These are phyloP conservation scores for Calonectria henricotiae DNA, from an alignment of 2,329 filamentous ascomycete species.

Conservation along the genomic window DNA sequence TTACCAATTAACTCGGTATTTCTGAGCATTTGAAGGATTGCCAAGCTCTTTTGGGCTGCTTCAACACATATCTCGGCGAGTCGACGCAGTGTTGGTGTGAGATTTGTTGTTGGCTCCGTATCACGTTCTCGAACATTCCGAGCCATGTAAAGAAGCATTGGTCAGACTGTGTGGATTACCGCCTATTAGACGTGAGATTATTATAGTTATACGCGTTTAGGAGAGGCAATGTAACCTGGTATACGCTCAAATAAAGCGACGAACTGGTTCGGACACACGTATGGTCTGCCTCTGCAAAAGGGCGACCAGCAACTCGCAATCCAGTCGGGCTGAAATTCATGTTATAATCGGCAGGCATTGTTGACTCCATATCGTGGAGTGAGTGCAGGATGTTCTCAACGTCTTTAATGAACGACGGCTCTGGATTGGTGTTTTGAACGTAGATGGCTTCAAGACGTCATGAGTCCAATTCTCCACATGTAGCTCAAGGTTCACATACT, in stretches of 20 bases:
- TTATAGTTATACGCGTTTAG: too few species aligned
- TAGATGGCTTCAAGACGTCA: slow-evolving; percentile 34
- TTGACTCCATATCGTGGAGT: slow-evolving; percentile 36
- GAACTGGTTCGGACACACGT: slow-evolving; percentile 35
- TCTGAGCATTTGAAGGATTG: slow-evolving; percentile 38
- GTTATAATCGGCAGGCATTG: slow-evolving; percentile 38
- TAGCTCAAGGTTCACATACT: slow-evolving; percentile 12
- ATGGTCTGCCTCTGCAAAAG: slow-evolving; percentile 24
- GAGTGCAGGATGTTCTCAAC: slow-evolving; percentile 41
- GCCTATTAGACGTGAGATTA: slow-evolving; percentile 15
- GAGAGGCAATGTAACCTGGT: slow-evolving; percentile 26
- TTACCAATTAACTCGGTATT: slow-evolving; percentile 38
- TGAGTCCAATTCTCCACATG: background rate
- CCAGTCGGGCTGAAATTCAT: slow-evolving; percentile 31
- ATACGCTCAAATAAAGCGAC: slow-evolving; percentile 40
- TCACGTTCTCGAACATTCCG: slow-evolving; percentile 35
- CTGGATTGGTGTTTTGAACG: slow-evolving; percentile 35
- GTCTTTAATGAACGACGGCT: slow-evolving; percentile 39
- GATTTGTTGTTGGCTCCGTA: slow-evolving; percentile 20
- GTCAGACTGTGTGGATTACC: slow-evolving; percentile 39
- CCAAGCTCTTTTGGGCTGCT: slow-evolving; percentile 40
- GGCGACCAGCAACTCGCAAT: slow-evolving; percentile 22
- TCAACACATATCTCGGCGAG: slow-evolving; percentile 42
- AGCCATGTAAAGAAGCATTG: slow-evolving; percentile 42
- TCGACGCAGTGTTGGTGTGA: slow-evolving; percentile 37